Evolutionary conservation across 2,329 filamentous ascomycete genomes (phyloP).

Genomic region (Hymenoscyphus fructigenus): DNA sequence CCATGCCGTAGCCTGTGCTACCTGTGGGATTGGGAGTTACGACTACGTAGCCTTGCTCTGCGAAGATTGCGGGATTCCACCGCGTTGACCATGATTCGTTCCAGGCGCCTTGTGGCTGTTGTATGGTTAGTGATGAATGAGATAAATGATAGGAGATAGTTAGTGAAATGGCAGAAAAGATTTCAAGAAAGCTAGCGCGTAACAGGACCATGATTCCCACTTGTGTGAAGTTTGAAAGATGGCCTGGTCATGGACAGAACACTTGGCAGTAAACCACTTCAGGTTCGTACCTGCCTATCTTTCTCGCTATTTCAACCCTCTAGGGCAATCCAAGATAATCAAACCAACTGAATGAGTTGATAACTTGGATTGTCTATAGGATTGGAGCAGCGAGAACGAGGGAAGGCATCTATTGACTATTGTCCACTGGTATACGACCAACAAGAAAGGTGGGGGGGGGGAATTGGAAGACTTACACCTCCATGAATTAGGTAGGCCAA

Average conservation of each 20-base stretch:
- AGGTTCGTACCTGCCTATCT: no score
- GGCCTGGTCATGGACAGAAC: no score
- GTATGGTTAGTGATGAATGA: constrained; percentile 4
- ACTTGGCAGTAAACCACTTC: no score
- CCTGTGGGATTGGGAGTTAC: constrained; percentile 82
- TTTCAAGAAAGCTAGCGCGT: no score
- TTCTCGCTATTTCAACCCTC: no score
- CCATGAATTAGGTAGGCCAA: constrained; percentile 80
- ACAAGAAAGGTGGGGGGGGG: background rate
- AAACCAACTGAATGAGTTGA: no score
- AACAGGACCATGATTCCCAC: no score
- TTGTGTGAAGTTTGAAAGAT: background rate
- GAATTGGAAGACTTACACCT: constrained; percentile 43
- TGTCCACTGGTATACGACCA: no score
- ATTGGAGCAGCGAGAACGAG: no score
- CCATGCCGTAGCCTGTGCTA: constrained; percentile 78
- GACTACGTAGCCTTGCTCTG: constrained; percentile 83
- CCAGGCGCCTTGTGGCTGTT: constrained; percentile 37
- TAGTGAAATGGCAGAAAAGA: background rate
- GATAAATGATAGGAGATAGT: background rate
- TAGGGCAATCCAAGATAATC: no score
- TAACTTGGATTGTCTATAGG: no score
- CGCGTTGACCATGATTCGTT: constrained; percentile 55
- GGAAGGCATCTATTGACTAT: no score
- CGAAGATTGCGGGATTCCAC: constrained; percentile 85